Percentiles rank a stretch among this genome's conserved stretches.
phyloP scores from a whole-genome alignment of 345 rosid species.

The Draba incana region DNA sequence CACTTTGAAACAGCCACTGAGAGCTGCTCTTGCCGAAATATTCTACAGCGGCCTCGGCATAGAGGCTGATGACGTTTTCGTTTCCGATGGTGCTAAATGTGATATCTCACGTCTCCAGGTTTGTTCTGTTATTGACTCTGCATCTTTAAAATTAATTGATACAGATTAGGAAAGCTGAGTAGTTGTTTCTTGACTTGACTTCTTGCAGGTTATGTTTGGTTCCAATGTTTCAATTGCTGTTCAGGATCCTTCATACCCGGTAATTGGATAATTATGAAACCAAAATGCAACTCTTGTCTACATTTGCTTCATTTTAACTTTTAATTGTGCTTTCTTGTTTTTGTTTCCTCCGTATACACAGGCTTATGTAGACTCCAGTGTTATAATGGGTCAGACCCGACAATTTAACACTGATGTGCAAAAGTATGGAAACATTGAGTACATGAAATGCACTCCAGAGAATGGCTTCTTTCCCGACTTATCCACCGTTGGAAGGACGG shows the following conservation, averaged over 20 bases:
- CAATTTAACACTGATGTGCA: slow-evolving; percentile 63
- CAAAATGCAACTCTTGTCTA: slow-evolving; percentile 1
- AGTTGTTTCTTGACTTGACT: slow-evolving; percentile 22
- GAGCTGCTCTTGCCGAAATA: slow-evolving; percentile 76
- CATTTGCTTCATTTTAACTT: slow-evolving; percentile 9
- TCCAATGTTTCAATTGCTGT: slow-evolving; percentile 81
- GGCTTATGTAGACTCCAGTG: slow-evolving; percentile 98
- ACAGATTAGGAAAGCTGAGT: background rate
- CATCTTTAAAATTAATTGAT: background rate
- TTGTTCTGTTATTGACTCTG: background rate
- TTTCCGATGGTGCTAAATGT: slow-evolving; percentile 98
- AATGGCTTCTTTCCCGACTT: slow-evolving; percentile 95
- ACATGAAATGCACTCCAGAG: slow-evolving; percentile 95
- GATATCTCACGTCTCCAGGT: slow-evolving; percentile 99
- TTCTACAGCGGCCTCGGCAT: slow-evolving; percentile 80
- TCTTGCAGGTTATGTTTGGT: slow-evolving; percentile 79
- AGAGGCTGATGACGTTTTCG: slow-evolving; percentile 83
- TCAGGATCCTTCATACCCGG: slow-evolving; percentile 99
- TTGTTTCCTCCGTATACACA: slow-evolving; percentile 33
- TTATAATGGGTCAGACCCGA: slow-evolving; percentile 94
- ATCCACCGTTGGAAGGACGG: slow-evolving; percentile 68
- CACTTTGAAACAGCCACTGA: slow-evolving; percentile 62
- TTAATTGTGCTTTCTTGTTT: background rate
- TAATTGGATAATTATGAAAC: slow-evolving; percentile 38
- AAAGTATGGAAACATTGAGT: slow-evolving; percentile 76